Percentiles rank a stretch among this genome's conserved stretches.
These are phyloP conservation scores for Neurospora sp. DNA, from an alignment of 495 filamentous ascomycete species.

Conservation along the genomic window DNA sequence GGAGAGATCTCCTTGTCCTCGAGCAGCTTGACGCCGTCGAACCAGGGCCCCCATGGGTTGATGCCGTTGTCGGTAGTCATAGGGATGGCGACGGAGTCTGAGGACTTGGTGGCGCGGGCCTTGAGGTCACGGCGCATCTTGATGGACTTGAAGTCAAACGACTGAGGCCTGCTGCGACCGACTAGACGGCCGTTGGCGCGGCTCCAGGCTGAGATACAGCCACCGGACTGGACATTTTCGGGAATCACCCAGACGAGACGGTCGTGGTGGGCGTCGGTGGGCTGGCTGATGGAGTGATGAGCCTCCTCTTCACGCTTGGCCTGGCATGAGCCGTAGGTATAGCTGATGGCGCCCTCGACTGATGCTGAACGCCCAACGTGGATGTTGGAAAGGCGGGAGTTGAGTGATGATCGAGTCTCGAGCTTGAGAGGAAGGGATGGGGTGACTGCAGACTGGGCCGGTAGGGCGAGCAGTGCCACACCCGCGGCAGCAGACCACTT, in stretches of 20 bases:
- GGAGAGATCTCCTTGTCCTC: conserved; percentile 41
- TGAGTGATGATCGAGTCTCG: conserved; percentile 25
- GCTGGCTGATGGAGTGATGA: conserved; percentile 23
- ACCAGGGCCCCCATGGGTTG: conserved; percentile 58
- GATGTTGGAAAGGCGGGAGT: conserved; percentile 35
- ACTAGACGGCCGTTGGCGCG: conserved; percentile 23
- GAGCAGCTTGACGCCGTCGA: conserved; percentile 56
- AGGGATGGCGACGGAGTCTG: conserved; percentile 15
- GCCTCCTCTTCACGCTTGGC: conserved; percentile 8
- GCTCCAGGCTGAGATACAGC: conserved; percentile 47
- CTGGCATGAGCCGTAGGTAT: conserved; percentile 33
- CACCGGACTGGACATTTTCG: conserved; percentile 26
- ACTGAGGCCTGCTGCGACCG: conserved; percentile 34
- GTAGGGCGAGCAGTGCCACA: neutral
- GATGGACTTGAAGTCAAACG: conserved; percentile 4
- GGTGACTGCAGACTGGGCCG: neutral
- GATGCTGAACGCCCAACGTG: conserved; percentile 24
- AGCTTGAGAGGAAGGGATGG: conserved; percentile 24
- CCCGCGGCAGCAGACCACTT: neutral
- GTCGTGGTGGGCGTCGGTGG: conserved; percentile 11
- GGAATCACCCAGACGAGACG: conserved; percentile 47
- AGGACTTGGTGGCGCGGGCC: neutral
- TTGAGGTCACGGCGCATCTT: neutral
- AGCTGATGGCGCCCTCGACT: conserved; percentile 20
- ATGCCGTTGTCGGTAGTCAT: conserved; percentile 41